Evolutionary conservation across 768 basidiomycete species (phyloP).

Genomic region (Pulveroboletus sp.): DNA sequence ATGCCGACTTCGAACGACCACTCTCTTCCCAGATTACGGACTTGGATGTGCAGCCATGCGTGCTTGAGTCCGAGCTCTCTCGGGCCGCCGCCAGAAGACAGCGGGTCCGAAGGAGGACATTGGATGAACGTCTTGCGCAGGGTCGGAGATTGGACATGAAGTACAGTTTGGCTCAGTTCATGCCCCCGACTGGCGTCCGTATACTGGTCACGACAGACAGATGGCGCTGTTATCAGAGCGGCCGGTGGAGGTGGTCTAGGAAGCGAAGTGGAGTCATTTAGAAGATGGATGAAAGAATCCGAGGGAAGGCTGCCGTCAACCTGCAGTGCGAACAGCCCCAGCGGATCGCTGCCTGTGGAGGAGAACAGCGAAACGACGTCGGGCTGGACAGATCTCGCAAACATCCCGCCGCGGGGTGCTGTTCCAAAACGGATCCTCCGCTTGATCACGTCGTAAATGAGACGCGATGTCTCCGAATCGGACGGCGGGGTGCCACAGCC

Average conservation of each 20-base stretch:
- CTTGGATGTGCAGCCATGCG: constrained; percentile 73
- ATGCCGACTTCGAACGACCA: constrained; percentile 78
- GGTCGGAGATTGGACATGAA: constrained; percentile 79
- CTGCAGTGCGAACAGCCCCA: constrained; percentile 49
- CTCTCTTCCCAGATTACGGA: constrained; percentile 59
- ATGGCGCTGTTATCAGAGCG: constrained; percentile 42
- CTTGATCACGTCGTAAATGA: constrained; percentile 17
- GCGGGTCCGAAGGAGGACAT: constrained; percentile 43
- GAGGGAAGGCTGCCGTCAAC: constrained; percentile 48
- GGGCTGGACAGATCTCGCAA: constrained; percentile 56
- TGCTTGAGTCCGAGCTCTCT: constrained; percentile 58
- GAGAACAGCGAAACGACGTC: constrained; percentile 69
- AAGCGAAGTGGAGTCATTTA: constrained; percentile 53
- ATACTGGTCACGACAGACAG: constrained; percentile 26
- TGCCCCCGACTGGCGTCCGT: constrained; percentile 33
- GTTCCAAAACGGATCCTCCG: constrained; percentile 14
- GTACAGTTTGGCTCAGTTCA: constrained; percentile 58
- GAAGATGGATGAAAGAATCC: constrained; percentile 62
- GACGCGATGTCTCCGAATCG: constrained; percentile 13
- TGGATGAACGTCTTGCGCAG: constrained; percentile 64
- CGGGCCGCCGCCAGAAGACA: constrained; percentile 7
- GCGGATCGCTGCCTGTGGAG: constrained; percentile 60
- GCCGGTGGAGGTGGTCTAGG: constrained; percentile 46
- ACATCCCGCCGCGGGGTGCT: constrained; percentile 35
- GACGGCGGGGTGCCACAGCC: neutral